Conservation (phyloP, 441 rosid genomes). For the Eruca vesicaria region DNA sequence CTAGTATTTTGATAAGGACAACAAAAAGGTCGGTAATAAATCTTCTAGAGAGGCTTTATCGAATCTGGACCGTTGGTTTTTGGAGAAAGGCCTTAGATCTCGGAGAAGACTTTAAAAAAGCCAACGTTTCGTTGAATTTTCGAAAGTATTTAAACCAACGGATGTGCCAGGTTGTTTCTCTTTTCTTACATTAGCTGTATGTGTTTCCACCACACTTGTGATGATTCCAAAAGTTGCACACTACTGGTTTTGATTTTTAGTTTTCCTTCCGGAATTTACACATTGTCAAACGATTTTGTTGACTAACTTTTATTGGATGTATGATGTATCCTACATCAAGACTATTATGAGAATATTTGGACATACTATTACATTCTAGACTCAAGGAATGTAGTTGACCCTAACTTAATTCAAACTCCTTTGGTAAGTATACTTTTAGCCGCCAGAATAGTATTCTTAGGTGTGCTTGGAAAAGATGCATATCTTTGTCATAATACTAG, state of each 20-base stretch:
- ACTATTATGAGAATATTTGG: neutral
- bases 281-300: too few species aligned
- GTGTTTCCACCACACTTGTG: too few species aligned
- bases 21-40: neutral
- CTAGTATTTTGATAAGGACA: neutral
- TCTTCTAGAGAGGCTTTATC: neutral
- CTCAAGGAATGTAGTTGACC: neutral
- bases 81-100: neutral
- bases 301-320: too few species aligned
- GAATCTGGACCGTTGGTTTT: slow-evolving; percentile 30
- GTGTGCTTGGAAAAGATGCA: neutral
- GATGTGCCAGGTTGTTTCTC: slow-evolving; percentile 11
- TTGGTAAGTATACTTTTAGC: neutral
- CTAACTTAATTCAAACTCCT: neutral
- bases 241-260: too few species aligned
- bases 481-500: neutral
- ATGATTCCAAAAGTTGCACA: too few species aligned
- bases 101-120: neutral
- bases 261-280: too few species aligned
- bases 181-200: neutral
- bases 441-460: neutral
- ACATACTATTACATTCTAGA: neutral
- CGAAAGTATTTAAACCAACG: neutral
- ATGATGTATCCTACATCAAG: neutral
- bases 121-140: slow-evolving; percentile 8